These are phyloP conservation scores for Podospora appendiculata DNA, from an alignment of 495 filamentous ascomycete genomes.

Conservation along the genomic window DNA sequence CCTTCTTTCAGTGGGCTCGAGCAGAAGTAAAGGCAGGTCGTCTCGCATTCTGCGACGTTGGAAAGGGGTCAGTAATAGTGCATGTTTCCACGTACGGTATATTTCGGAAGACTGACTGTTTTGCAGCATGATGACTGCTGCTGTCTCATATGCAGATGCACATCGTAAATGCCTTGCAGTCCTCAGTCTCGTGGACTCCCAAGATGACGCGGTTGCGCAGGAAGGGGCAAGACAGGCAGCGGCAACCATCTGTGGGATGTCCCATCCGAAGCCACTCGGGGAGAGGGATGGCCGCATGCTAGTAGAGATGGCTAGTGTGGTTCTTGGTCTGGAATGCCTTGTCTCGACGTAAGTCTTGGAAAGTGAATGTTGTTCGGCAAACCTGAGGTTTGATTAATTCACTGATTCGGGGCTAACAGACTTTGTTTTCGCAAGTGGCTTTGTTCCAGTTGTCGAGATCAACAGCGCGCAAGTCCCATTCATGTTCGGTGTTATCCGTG, in stretches of 20 bases:
- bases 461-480: slow-evolving; percentile 5
- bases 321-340: background rate
- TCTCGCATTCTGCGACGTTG: background rate
- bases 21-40: background rate
- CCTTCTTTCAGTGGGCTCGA: slow-evolving; percentile 9
- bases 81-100: background rate
- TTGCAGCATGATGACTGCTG: background rate
- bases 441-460: slow-evolving; percentile 2
- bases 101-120: background rate
- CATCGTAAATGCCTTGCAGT: background rate
- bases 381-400: too few relatives aligned
- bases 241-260: background rate
- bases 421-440: background rate
- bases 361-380: too few relatives aligned
- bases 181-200: background rate
- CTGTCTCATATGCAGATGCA: slow-evolving; percentile 1
- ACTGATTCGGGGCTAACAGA: too few relatives aligned
- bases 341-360: background rate
- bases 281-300: background rate
- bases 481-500: slow-evolving; percentile 5
- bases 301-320: background rate
- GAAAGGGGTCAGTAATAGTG: slow-evolving; percentile 3
- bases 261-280: background rate
- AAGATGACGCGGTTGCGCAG: background rate
- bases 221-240: background rate